Evolutionary conservation across 1,284 basidiomycete species (phyloP), one percentile per base, ranked within the genome.

Genomic region (Ustilago bromivora): DNA sequence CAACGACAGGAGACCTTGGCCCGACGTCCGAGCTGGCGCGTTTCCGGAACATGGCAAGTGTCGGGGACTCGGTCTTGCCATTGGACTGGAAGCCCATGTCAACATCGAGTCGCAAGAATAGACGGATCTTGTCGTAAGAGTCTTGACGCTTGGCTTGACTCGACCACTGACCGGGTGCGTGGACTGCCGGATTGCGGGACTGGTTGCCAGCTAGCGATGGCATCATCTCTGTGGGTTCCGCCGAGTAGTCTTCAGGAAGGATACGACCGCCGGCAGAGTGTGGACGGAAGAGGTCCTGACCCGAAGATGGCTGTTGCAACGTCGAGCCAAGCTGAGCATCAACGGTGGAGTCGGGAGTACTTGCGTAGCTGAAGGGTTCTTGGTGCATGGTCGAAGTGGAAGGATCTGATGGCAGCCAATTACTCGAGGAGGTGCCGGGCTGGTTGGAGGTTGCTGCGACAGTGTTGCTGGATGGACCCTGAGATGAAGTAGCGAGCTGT

Each of bases 111-210:
- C 76, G 68, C 38, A 82, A 54, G 54, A 78, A 82, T 40, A 80
- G 79, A 7, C 78, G 75, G 47, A 82, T 72, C 64, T 75, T 78
- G 66, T 82, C 80, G 55, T 78, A 80, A 15, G 74, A 79, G 47
- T 82, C 80, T 55, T 82, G 76, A 40, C 80, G 68, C 56, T 78
- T 79, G 49, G 80, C 71, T 58, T 73, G 76, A 34, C 71, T 78
- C 7, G 76, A 78, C 76, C 76, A 78, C 43, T 74, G 70, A 15
- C 76, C 71, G 9, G 61, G 67, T 43, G 66, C 68, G 43, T 74
- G 64, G 7, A 61, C 38, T 17, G 59, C 38, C 17, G 58, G 43
- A 17, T 35, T 63, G 49, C 66, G 61, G 31, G 55, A 57, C 38
- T 52, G 59, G 12, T 38, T 56, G 40, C 75, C 70, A 4, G 75